These are phyloP conservation scores for Cyanodermella asteris DNA, from an alignment of 2,329 filamentous ascomycete species.

Conservation along the genomic window DNA sequence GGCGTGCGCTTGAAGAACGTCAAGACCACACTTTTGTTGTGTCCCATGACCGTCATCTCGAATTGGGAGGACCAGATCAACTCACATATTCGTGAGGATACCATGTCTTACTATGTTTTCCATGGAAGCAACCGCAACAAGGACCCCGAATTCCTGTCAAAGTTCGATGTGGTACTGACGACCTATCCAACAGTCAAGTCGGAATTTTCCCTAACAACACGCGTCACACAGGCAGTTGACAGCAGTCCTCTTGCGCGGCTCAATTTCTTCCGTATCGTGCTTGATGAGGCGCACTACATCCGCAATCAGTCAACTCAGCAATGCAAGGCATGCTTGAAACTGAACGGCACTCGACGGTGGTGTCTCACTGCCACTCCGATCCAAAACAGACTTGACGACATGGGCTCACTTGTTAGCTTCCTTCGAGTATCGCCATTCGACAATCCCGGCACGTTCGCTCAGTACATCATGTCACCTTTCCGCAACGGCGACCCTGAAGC, in stretches of 20 bases:
- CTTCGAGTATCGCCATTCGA: slow-evolving; percentile 70
- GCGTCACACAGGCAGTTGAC: slow-evolving; percentile 33
- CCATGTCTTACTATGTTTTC: slow-evolving; percentile 59
- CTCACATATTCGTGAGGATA: slow-evolving; percentile 45
- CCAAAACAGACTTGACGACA: slow-evolving; percentile 79
- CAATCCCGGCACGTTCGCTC: slow-evolving; percentile 50
- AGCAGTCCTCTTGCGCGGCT: slow-evolving; percentile 47
- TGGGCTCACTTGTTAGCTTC: slow-evolving; percentile 71
- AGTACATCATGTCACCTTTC: slow-evolving; percentile 66
- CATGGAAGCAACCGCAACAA: slow-evolving; percentile 61
- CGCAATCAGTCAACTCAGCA: slow-evolving; percentile 63
- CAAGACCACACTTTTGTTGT: slow-evolving; percentile 65
- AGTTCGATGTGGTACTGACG: slow-evolving; percentile 71
- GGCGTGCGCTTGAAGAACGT: slow-evolving; percentile 33
- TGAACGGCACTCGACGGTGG: slow-evolving; percentile 70
- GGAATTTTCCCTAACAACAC: slow-evolving; percentile 48
- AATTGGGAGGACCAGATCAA: slow-evolving; percentile 93
- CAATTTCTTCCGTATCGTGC: slow-evolving; percentile 80
- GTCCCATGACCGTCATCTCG: slow-evolving; percentile 69
- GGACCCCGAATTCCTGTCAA: slow-evolving; percentile 42
- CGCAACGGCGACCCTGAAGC: slow-evolving; percentile 70
- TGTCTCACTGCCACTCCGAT: slow-evolving; percentile 94
- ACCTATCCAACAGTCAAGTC: slow-evolving; percentile 77
- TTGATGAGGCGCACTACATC: slow-evolving; percentile 90
- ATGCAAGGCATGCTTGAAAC: slow-evolving; percentile 61